Evolutionary conservation across 2,329 filamentous ascomycete genomes (phyloP).

Genomic region (Xylariaceae sp.): DNA sequence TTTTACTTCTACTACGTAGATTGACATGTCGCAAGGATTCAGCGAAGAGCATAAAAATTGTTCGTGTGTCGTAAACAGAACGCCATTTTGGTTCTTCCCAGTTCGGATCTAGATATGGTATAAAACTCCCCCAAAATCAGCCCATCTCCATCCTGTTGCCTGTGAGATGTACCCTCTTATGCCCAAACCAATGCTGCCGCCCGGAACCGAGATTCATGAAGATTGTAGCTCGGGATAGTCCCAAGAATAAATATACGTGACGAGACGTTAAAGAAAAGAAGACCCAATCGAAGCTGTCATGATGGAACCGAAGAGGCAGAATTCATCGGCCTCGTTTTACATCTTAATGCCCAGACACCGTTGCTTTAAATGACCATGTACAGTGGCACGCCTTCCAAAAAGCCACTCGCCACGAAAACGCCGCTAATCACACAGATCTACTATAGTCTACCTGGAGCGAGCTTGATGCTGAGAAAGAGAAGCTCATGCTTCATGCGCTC

Average conservation of each 20-base stretch:
- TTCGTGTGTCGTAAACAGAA: background rate
- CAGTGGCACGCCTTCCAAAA: background rate
- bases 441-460: background rate
- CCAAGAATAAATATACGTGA: conserved; percentile 6
- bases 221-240: conserved; percentile 3
- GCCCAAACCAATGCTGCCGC: background rate
- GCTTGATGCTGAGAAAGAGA: background rate
- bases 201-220: background rate
- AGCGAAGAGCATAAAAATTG: too few relatives aligned
- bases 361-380: background rate
- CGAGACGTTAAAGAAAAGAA: too few relatives aligned
- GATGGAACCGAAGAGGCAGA: conserved; percentile 1
- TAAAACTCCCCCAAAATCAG: background rate
- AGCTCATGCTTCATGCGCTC: conserved; percentile 6
- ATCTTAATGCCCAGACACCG: conserved; percentile 4
- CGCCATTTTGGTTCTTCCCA: background rate
- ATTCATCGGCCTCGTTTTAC: background rate
- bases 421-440: background rate
- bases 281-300: background rate
- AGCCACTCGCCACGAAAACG: background rate
- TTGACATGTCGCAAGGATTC: too few relatives aligned
- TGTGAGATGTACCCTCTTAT: conserved; percentile 4
- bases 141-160: conserved; percentile 12
- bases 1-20: too few relatives aligned
- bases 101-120: conserved; percentile 4